phyloP scores from a whole-genome alignment of 1,139 yeast species.

The Saccharomycopsis hybrid region DNA sequence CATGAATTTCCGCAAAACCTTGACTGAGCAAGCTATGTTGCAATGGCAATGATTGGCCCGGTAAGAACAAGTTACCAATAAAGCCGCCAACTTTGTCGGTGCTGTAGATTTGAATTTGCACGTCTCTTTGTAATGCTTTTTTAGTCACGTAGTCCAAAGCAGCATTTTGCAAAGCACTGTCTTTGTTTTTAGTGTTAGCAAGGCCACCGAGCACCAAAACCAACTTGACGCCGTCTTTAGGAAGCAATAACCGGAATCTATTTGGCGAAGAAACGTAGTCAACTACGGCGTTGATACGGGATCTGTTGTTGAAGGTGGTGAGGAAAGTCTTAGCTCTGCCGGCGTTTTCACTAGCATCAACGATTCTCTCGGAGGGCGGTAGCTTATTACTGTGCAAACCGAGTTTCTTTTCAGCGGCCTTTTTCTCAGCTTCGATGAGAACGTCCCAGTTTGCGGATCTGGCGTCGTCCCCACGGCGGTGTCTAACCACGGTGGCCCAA shows the following conservation, averaged over 20 bases:
- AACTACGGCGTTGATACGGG: constrained; percentile 58
- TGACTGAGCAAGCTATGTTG: constrained; percentile 54
- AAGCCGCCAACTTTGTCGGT: constrained; percentile 79
- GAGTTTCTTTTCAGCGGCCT: constrained; percentile 46
- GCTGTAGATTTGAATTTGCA: constrained; percentile 60
- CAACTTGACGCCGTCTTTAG: constrained; percentile 65
- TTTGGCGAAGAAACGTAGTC: constrained; percentile 66
- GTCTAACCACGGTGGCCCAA: constrained; percentile 71
- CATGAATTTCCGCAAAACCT: constrained; percentile 65
- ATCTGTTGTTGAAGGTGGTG: constrained; percentile 62
- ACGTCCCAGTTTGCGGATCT: constrained; percentile 76
- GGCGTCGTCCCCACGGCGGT: constrained; percentile 67
- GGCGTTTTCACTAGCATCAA: constrained; percentile 73
- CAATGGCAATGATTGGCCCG: constrained; percentile 49
- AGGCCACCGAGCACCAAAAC: constrained; percentile 76
- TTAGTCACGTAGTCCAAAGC: constrained; percentile 52
- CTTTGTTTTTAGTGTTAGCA: constrained; percentile 43
- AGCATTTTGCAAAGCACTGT: constrained; percentile 39
- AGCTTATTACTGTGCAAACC: constrained; percentile 64
- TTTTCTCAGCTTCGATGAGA: constrained; percentile 62
- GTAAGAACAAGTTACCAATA: constrained; percentile 61
- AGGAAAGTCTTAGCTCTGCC: constrained; percentile 70
- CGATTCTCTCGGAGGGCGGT: constrained; percentile 53
- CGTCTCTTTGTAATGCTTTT: constrained; percentile 64
- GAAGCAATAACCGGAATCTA: constrained; percentile 59